A percentile compares a stretch with the other conserved stretches of the same genome.
Evolutionary conservation across 441 rosid species (phyloP).

Genomic region (Pelargonium australe): DNA sequence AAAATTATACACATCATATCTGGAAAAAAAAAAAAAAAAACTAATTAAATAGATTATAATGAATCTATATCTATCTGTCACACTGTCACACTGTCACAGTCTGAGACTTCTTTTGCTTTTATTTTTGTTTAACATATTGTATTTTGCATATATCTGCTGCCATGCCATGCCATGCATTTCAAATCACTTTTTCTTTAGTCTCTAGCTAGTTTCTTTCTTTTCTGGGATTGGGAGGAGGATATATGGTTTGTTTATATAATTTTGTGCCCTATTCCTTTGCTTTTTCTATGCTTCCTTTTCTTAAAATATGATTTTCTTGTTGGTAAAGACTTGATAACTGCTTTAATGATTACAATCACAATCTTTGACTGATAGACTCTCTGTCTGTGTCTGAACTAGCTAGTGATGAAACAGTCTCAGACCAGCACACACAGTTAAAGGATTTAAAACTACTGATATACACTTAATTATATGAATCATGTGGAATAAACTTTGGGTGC

Average conservation of each 20-base stretch:
- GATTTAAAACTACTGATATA: neutral
- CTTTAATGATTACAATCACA: conserved; percentile 2
- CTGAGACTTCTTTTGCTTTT: neutral
- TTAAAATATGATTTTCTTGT: neutral
- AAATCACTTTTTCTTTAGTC: neutral
- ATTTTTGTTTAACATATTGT: neutral
- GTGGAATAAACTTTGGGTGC: too few species aligned
- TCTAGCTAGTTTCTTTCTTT: neutral
- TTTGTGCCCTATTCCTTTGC: neutral
- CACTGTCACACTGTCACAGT: conserved; percentile 3
- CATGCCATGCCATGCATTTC: neutral
- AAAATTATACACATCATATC: too few species aligned
- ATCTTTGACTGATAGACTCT: conserved; percentile 1
- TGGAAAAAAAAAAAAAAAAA: too few species aligned
- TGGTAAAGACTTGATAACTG: neutral
- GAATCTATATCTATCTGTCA: neutral
- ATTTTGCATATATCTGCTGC: conserved; percentile 2
- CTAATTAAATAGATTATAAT: neutral
- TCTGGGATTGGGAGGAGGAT: too few species aligned
- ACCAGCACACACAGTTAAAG: neutral
- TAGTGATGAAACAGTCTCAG: neutral
- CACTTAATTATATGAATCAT: too few species aligned
- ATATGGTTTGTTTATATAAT: neutral
- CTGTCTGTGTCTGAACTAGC: neutral
- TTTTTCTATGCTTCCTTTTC: neutral